A percentile compares a stretch with the other conserved stretches of the same genome.
phyloP scores from a whole-genome alignment of 2,329 filamentous ascomycete genomes.

The Apiospora hydei region DNA sequence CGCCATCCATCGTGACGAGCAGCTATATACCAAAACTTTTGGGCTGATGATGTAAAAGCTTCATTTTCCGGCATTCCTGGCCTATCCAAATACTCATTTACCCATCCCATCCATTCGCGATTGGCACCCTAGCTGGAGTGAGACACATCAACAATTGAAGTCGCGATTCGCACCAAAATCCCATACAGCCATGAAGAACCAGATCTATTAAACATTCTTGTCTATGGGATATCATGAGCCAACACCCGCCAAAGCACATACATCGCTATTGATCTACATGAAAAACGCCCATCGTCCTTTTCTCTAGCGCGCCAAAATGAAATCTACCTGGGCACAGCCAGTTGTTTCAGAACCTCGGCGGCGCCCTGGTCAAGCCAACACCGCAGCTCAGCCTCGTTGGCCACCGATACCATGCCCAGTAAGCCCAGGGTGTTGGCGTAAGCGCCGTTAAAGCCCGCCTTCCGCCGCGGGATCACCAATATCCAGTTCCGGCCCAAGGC shows the following conservation, averaged over 20 bases:
- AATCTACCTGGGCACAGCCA: slow-evolving; percentile 42
- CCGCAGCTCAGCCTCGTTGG: slow-evolving; percentile 43
- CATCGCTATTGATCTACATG: background rate
- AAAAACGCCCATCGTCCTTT: background rate
- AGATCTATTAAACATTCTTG: slow-evolving; percentile 20
- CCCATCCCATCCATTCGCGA: background rate
- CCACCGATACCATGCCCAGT: slow-evolving; percentile 52
- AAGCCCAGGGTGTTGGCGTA: slow-evolving; percentile 56
- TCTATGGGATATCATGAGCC: slow-evolving; percentile 17
- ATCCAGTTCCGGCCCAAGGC: slow-evolving; percentile 52
- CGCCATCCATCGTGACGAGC: background rate
- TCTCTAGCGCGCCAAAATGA: background rate
- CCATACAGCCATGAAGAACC: slow-evolving; percentile 8
- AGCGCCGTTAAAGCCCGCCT: slow-evolving; percentile 42
- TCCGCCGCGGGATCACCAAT: slow-evolving; percentile 54
- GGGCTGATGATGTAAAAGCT: background rate
- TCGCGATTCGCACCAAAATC: background rate
- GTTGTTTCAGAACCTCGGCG: slow-evolving; percentile 43
- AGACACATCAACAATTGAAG: slow-evolving; percentile 7
- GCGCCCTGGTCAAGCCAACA: slow-evolving; percentile 48
- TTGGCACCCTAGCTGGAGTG: background rate
- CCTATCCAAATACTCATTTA: background rate
- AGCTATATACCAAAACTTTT: background rate
- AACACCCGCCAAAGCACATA: slow-evolving; percentile 4
- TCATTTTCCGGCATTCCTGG: background rate